phyloP scores from a whole-genome alignment of 306 rosid species.

The Medicago lupulina region DNA sequence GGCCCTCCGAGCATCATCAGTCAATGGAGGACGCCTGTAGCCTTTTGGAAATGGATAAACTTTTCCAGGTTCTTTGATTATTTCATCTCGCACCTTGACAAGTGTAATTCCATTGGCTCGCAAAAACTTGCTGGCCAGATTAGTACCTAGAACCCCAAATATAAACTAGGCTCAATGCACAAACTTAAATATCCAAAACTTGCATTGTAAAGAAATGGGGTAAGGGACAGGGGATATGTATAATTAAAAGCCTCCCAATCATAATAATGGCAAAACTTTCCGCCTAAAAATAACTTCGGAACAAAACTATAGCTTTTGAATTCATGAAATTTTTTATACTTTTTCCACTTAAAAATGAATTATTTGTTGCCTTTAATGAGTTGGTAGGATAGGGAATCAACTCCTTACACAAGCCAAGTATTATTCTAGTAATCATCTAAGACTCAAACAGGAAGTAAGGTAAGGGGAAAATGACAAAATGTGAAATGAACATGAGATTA shows the following conservation, averaged over 20 bases:
- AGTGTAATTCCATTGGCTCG: constrained; percentile 68
- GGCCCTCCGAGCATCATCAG: constrained; percentile 72
- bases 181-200: constrained; percentile 33
- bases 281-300: neutral
- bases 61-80: constrained; percentile 61
- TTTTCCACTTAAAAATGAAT: neutral
- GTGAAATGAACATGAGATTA: neutral
- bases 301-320: constrained; percentile 3
- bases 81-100: constrained; percentile 68
- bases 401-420: constrained; percentile 12
- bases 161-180: constrained; percentile 29
- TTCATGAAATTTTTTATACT: constrained; percentile 2
- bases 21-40: constrained; percentile 71
- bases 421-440: constrained; percentile 15
- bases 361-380: constrained; percentile 15
- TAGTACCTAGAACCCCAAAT: constrained; percentile 59
- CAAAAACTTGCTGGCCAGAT: constrained; percentile 64
- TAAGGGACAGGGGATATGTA: neutral
- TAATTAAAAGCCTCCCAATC: constrained; percentile 24
- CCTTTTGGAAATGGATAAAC: constrained; percentile 49
- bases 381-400: constrained; percentile 2
- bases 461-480: neutral
- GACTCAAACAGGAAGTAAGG: neutral
- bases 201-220: neutral
- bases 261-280: constrained; percentile 17